These are phyloP conservation scores for Rubia balearica DNA, from an alignment of 305 asterid species.

Conservation along the genomic window DNA sequence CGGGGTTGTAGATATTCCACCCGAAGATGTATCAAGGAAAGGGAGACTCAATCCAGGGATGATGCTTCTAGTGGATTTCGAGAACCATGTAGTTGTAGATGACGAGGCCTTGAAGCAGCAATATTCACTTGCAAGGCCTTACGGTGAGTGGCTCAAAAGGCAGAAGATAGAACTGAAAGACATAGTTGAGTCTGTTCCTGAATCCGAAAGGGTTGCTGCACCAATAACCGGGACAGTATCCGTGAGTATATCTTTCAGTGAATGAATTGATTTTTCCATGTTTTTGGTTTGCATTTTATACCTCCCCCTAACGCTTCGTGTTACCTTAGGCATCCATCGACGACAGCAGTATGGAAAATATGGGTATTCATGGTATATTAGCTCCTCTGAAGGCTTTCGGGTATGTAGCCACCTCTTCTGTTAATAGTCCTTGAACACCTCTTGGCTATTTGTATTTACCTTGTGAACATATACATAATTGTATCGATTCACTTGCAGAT, in stretches of 20 bases:
- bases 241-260: conserved; percentile 40
- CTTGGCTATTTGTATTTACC: conserved; percentile 3
- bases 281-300: background rate
- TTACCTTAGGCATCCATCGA: conserved; percentile 50
- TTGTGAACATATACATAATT: conserved; percentile 14
- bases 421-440: conserved; percentile 8
- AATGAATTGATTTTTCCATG: conserved; percentile 7
- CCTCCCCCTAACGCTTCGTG: background rate
- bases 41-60: conserved; percentile 99
- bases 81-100: conserved; percentile 92
- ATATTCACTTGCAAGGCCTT: conserved; percentile 85
- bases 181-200: conserved; percentile 70
- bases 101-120: conserved; percentile 97
- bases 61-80: conserved; percentile 99
- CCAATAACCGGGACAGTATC: conserved; percentile 66
- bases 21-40: conserved; percentile 89
- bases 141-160: conserved; percentile 81
- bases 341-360: conserved; percentile 77
- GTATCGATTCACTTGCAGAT: conserved; percentile 41
- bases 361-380: conserved; percentile 86
- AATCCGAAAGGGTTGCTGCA: conserved; percentile 64
- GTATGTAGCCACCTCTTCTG: conserved; percentile 34
- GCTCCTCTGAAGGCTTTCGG: conserved; percentile 95
- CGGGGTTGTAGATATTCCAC: conserved; percentile 97
- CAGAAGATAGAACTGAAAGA: conserved; percentile 84